Base-by-base conservation (phyloP, 73 alveolate genomes). In the Blepharisma stoltei region DNA sequence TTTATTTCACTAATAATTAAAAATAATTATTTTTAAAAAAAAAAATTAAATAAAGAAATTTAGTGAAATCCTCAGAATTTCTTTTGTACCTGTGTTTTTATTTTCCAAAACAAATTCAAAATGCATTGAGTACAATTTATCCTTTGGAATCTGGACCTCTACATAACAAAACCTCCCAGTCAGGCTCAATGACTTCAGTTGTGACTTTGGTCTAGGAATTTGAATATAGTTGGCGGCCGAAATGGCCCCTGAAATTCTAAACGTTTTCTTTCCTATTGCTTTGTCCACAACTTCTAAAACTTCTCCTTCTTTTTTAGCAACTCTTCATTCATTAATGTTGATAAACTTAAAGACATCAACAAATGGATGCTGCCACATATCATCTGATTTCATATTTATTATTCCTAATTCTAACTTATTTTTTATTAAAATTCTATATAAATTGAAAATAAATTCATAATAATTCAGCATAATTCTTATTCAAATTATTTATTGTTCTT, bases 211-310 rank as follows among this genome's bases (percentile, higher is more conserved):
- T 71, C 88, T 83, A 18, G 99, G 99, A 20, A 93, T 53, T 76
- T 71, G 83, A 20, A 94, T 81, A 73, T 77, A 84, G 88, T 94
- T 94, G 80, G 90, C 89, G 41, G 99, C 93, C 6, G 96, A 87
- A 44, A 93, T 84, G 54, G 90, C 73, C 41, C 98, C 98, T 49
- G 70, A 60, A 43, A 93, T 76, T 78, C 81, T 82, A 67, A 88
- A 77, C 25, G 89, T 93, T 83, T 87, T 88, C 71, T 95, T 88
- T 27, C 97, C 98, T 0, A 90, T 93, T 49, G 88, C 95, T 66
- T 86, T 82, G 37, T 89, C 97, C 95, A 89, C 84, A 50, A 45
- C 68, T 55, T 88, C 95, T 27, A 77, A 11, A 5, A 88, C 92
- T 53, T 85, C 88, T 18, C 95, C 95, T 67, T 80, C 77, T 71